These are phyloP conservation scores for Phallus indusiatus DNA, from an alignment of 768 basidiomycete genomes.

Conservation along the genomic window DNA sequence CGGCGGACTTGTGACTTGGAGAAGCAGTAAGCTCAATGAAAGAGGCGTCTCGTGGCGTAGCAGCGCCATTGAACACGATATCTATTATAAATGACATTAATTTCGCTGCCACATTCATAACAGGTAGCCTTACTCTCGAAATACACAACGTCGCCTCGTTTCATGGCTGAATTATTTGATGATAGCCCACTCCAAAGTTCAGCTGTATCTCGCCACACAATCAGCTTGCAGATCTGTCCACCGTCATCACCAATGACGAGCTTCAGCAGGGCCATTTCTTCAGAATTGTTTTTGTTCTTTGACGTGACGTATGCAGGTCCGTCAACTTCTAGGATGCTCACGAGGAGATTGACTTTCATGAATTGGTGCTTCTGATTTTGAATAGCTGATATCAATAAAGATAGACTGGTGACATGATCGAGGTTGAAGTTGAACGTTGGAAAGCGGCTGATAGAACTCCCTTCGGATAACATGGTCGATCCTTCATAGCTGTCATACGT, in stretches of 20 bases:
- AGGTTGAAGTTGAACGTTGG: constrained; percentile 68
- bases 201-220: constrained; percentile 72
- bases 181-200: constrained; percentile 55
- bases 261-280: constrained; percentile 58
- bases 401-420: constrained; percentile 45
- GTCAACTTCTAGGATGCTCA: constrained; percentile 66
- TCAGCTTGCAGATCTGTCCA: constrained; percentile 57
- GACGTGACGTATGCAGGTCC: constrained; percentile 61
- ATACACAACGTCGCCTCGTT: constrained; percentile 63
- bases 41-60: constrained; percentile 11
- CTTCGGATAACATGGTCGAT: constrained; percentile 32
- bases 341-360: constrained; percentile 47
- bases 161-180: constrained; percentile 33
- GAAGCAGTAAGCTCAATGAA: constrained; percentile 57
- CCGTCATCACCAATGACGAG: constrained; percentile 68
- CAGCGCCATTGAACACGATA: background rate
- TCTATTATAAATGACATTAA: constrained; percentile 12
- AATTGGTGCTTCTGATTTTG: constrained; percentile 24
- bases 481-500: background rate
- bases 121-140: constrained; percentile 53
- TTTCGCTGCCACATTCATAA: background rate
- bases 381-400: constrained; percentile 24
- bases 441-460: constrained; percentile 64
- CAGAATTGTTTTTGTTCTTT: constrained; percentile 62
- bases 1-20: constrained; percentile 47